phyloP scores from a whole-genome alignment of 495 filamentous ascomycete genomes.

The Penicillium daleae region DNA sequence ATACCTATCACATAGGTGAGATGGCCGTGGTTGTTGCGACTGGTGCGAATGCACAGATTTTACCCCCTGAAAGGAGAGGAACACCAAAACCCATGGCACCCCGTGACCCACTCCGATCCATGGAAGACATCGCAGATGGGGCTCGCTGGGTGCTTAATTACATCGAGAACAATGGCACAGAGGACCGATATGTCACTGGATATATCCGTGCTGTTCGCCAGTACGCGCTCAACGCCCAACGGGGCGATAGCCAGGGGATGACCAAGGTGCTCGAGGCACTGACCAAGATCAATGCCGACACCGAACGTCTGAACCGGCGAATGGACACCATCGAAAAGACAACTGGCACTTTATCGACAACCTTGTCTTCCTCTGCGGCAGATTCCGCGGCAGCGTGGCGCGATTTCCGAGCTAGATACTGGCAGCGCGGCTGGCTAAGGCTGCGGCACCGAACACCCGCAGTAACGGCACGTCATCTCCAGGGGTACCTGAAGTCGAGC shows the following conservation, averaged over 20 bases:
- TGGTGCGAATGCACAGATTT: background rate
- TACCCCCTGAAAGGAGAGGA: conserved; percentile 4
- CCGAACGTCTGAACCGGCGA: conserved; percentile 23
- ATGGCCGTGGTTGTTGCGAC: background rate
- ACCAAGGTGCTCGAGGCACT: conserved; percentile 21
- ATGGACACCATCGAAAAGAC: conserved; percentile 21
- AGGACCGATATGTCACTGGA: conserved; percentile 21
- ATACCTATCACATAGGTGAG: conserved; percentile 1
- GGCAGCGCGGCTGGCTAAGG: no score
- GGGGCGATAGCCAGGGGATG: conserved; percentile 24
- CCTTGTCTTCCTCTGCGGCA: conserved; percentile 15
- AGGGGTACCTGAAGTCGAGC: no score
- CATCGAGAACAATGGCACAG: conserved; percentile 17
- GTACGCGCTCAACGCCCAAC: conserved; percentile 27
- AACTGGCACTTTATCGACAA: conserved; percentile 16
- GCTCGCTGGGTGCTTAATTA: background rate
- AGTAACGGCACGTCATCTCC: no score
- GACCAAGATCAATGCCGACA: background rate
- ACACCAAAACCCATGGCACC: background rate
- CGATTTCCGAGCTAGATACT: no score
- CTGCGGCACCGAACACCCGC: no score
- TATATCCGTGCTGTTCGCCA: conserved; percentile 22
- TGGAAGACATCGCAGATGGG: background rate
- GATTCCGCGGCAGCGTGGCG: conserved; percentile 20
- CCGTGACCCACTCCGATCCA: background rate